Evolutionary conservation across 2,329 filamentous ascomycete species (phyloP).

Genomic region (Neonectria ditissima): DNA sequence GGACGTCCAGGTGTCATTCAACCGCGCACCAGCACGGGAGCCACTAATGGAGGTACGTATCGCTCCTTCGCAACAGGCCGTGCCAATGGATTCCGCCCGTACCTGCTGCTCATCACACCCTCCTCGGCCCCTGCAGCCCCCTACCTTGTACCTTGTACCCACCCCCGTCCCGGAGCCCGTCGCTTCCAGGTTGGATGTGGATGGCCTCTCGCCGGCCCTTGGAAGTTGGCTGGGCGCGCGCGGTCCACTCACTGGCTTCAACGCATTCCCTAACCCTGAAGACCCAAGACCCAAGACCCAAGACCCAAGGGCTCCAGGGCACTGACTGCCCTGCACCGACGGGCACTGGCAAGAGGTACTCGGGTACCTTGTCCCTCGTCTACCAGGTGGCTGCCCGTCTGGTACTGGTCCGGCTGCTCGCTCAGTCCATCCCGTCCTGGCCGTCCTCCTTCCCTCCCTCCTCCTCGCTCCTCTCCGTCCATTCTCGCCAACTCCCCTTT

Average conservation of each 20-base stretch:
- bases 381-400: background rate
- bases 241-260: constrained; percentile 19
- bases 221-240: constrained; percentile 3
- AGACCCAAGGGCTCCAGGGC: constrained; percentile 17
- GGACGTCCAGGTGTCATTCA: background rate
- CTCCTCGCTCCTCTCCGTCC: constrained; percentile 37
- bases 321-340: background rate
- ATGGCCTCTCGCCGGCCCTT: constrained; percentile 7
- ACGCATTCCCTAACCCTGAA: constrained; percentile 23
- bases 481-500: constrained; percentile 51
- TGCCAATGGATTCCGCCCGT: no score
- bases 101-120: no score
- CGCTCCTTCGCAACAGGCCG: no score
- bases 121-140: constrained; percentile 12
- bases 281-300: constrained; percentile 22
- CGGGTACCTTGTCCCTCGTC: constrained; percentile 9
- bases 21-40: no score
- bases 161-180: constrained; percentile 13
- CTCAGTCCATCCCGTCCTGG: constrained; percentile 35
- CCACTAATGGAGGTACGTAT: no score
- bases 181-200: constrained; percentile 17
- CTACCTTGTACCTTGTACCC: constrained; percentile 22
- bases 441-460: constrained; percentile 41
- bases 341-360: background rate
- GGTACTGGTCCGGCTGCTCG: constrained; percentile 5